phyloP scores from a whole-genome alignment of 2,329 filamentous ascomycete genomes.

The Stemphylium vesicarium region DNA sequence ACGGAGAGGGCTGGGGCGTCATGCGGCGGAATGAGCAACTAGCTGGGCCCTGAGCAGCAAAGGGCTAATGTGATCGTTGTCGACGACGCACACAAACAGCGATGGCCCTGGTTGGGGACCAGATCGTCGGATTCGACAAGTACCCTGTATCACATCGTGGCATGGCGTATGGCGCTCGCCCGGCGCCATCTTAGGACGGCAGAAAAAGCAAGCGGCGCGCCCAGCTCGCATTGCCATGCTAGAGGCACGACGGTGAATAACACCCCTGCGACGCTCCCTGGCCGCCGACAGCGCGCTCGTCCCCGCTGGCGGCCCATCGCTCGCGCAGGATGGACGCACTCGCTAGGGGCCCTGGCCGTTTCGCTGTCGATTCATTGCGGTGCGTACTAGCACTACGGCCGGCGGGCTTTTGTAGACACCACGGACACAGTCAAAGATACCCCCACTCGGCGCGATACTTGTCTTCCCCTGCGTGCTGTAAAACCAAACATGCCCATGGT shows the following conservation, averaged over 20 bases:
- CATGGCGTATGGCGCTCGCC: slow-evolving; percentile 42
- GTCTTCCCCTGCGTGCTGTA: slow-evolving; percentile 27
- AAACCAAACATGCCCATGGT: slow-evolving; percentile 30
- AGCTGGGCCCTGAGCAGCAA: slow-evolving; percentile 41
- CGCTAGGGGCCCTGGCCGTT: slow-evolving; percentile 38
- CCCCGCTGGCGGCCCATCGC: slow-evolving; percentile 26
- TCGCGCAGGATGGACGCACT: slow-evolving; percentile 27
- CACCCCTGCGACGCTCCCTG: slow-evolving; percentile 26
- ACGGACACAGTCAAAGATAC: slow-evolving; percentile 36
- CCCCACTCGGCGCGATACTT: slow-evolving; percentile 29
- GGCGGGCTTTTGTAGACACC: slow-evolving; percentile 33
- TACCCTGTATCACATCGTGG: slow-evolving; percentile 51
- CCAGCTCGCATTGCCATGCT: slow-evolving; percentile 35
- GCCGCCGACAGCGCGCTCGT: slow-evolving; percentile 20
- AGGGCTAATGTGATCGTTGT: slow-evolving; percentile 45
- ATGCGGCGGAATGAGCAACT: slow-evolving; percentile 42
- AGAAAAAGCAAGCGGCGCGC: slow-evolving; percentile 36
- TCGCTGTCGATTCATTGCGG: slow-evolving; percentile 38
- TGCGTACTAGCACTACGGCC: slow-evolving; percentile 26
- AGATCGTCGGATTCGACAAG: slow-evolving; percentile 50
- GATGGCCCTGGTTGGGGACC: slow-evolving; percentile 42
- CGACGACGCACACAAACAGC: slow-evolving; percentile 32
- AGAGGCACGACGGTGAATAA: slow-evolving; percentile 26
- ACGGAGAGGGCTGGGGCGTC: slow-evolving; percentile 42
- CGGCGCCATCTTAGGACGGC: slow-evolving; percentile 35